Evolutionary conservation across 495 filamentous ascomycete genomes (phyloP).

Genomic region (Penicillium herquei): DNA sequence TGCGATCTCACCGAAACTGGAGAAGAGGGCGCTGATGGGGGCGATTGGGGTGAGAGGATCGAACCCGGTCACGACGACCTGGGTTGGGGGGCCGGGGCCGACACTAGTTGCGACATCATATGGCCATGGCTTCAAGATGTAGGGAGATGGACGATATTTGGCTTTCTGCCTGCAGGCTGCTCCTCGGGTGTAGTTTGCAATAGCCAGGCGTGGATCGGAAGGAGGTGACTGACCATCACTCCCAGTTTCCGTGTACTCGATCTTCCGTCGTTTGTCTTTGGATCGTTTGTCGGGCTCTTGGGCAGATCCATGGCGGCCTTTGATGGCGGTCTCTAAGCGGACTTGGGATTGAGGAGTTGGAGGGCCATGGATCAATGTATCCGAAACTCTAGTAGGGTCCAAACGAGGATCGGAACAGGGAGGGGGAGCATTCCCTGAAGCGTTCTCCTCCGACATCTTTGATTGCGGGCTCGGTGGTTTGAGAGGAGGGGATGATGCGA

Average conservation of each 20-base stretch:
- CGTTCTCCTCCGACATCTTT: slow-evolving; percentile 31
- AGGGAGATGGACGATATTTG: slow-evolving; percentile 72
- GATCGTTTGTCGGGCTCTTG: slow-evolving; percentile 64
- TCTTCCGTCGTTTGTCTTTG: slow-evolving; percentile 67
- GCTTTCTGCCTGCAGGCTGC: slow-evolving; percentile 66
- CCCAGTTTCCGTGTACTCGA: slow-evolving; percentile 70
- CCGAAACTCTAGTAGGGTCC: slow-evolving; percentile 29
- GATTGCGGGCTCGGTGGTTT: slow-evolving; percentile 53
- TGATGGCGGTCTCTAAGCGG: slow-evolving; percentile 60
- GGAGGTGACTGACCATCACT: slow-evolving; percentile 62
- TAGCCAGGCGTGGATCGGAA: slow-evolving; percentile 73
- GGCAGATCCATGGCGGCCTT: slow-evolving; percentile 73
- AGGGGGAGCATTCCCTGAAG: slow-evolving; percentile 10
- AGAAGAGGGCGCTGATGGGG: slow-evolving; percentile 77
- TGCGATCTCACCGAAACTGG: slow-evolving; percentile 83
- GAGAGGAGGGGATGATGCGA: slow-evolving; percentile 70
- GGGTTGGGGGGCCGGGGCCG: slow-evolving; percentile 81
- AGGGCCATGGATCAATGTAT: slow-evolving; percentile 51
- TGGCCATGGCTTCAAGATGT: slow-evolving; percentile 69
- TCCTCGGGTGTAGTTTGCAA: slow-evolving; percentile 56
- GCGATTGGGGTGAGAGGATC: slow-evolving; percentile 80
- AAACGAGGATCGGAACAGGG: slow-evolving; percentile 1
- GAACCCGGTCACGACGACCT: slow-evolving; percentile 90
- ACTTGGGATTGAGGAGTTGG: slow-evolving; percentile 55
- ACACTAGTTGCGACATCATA: slow-evolving; percentile 80